phyloP scores from a whole-genome alignment of 257 asterid genomes.

The Verbena officinalis region DNA sequence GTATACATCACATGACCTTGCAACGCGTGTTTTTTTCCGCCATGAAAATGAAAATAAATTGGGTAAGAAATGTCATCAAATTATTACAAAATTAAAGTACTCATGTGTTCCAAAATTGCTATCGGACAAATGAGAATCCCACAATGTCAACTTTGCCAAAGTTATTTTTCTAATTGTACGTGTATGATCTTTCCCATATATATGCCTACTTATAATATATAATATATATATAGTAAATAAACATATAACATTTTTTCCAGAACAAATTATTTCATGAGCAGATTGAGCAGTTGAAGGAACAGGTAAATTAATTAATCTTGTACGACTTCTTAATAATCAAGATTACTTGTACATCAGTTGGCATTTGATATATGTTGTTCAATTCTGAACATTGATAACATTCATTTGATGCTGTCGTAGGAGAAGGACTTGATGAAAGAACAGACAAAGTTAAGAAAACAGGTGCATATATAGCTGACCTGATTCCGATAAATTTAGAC shows the following conservation, averaged over 20 bases:
- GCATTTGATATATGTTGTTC: too few relatives aligned
- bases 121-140: too few relatives aligned
- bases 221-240: not conserved
- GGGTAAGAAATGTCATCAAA: too few relatives aligned
- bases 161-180: too few relatives aligned
- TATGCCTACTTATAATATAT: not conserved
- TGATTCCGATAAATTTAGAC: too few relatives aligned
- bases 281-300: conserved; percentile 46
- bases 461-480: conserved; percentile 38
- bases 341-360: not conserved
- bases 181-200: not conserved
- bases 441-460: conserved; percentile 47
- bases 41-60: too few relatives aligned
- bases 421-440: conserved; percentile 40
- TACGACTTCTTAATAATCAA: not conserved
- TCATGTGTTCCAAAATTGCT: too few relatives aligned
- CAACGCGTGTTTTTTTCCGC: too few relatives aligned
- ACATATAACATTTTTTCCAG: conserved; percentile 33
- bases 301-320: conserved; percentile 46
- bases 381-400: not conserved
- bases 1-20: too few relatives aligned
- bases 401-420: conserved; percentile 35
- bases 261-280: conserved; percentile 36
- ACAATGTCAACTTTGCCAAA: too few relatives aligned
- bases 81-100: too few relatives aligned